Base-by-base conservation (phyloP, 2,329 filamentous ascomycete genomes). In the Monosporascus ibericus region DNA sequence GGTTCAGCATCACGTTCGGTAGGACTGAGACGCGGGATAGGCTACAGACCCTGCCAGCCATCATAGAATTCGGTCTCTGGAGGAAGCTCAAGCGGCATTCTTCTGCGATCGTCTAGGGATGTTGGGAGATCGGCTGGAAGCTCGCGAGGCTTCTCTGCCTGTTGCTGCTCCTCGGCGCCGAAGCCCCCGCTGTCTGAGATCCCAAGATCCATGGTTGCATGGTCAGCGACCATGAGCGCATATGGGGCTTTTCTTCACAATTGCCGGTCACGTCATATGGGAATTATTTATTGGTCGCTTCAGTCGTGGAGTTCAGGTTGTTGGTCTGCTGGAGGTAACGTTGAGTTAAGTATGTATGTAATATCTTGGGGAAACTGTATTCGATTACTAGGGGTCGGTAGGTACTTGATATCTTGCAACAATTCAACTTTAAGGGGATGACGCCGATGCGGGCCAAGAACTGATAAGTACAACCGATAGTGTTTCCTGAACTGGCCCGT, bases 51-150 rank as follows among this genome's bases (percentile, higher is more conserved):
- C 85, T 97, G 91, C 94, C 94, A 99, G 61, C 90, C 94, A 80
- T 99, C 94, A 70, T 97, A 99, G 75, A 96, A 90, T 76, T 97
- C 94, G 40, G 92, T 96, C 76, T 97, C 94, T 39, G 79, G 78
- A 52, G 87, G 80, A 58, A 85, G 81, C 56, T 86, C 84, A 47
- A 75, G 77, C 4, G 85, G 81, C 36, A 87, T 80, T 63, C 79
- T 79, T 61, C 86, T 82, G 55, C 94, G 84, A 74, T 99, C 94
- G 70, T 99, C 87, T 51, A 99, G 81, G 14, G 92, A 96, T 60
- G 82, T 94, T 11, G 94, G 94, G 37, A 99, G 81, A 71, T 99
- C 94, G 60, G 81, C 75, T 40, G 94, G 94, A 48, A 97, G 82
- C 55, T 68, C 60, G 55, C 74, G 74, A 54, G 78, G 73, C 68